Evolutionary conservation across 345 rosid species (phyloP).

Genomic region (Lumnitzera racemosa): DNA sequence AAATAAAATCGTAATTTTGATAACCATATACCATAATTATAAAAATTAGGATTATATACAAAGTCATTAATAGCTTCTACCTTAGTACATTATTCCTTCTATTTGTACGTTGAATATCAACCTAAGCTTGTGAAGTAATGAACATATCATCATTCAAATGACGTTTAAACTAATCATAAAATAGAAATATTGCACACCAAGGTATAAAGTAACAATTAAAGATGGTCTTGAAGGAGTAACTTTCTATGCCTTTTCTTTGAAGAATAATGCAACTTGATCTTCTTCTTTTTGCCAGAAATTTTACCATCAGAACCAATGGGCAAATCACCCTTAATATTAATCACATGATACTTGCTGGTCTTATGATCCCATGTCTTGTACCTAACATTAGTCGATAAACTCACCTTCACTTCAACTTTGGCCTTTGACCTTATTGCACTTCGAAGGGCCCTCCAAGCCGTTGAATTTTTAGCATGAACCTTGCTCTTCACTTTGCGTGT

Average conservation of each 20-base stretch:
- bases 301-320: constrained; percentile 35
- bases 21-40: too few species aligned
- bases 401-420: constrained; percentile 23
- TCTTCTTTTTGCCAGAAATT: constrained; percentile 34
- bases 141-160: too few species aligned
- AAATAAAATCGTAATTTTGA: too few species aligned
- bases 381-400: constrained; percentile 16
- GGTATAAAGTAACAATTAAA: too few species aligned
- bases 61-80: too few species aligned
- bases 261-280: constrained; percentile 25
- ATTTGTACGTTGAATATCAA: too few species aligned
- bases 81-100: too few species aligned
- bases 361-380: constrained; percentile 27
- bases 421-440: constrained; percentile 14
- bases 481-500: neutral
- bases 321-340: constrained; percentile 19
- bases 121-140: too few species aligned
- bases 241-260: constrained; percentile 18
- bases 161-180: too few species aligned
- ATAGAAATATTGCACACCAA: too few species aligned
- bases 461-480: neutral
- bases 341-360: constrained; percentile 31
- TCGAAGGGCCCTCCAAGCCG: constrained; percentile 12
- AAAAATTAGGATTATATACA: too few species aligned
- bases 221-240: too few species aligned